Conservation (phyloP, 2,329 filamentous ascomycete species). For the Penicillium sp. region DNA sequence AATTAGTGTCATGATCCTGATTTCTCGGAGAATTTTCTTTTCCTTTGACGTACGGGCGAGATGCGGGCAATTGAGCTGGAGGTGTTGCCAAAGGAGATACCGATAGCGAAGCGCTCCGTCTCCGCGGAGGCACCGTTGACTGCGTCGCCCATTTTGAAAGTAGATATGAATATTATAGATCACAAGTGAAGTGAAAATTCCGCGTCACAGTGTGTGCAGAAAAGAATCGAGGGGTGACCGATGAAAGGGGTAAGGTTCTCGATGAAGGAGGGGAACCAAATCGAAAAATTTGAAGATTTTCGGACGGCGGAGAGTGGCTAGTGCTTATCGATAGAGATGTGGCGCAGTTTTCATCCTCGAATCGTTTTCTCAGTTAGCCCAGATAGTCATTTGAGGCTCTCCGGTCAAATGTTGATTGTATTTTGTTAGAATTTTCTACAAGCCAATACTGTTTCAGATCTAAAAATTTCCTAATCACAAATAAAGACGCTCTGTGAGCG, state of each 20-base stretch:
- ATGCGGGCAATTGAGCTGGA: slow-evolving; percentile 97
- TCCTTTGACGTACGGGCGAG: slow-evolving; percentile 55
- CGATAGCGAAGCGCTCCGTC: slow-evolving; percentile 71
- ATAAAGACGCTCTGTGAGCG: background rate
- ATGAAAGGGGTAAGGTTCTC: slow-evolving; percentile 26
- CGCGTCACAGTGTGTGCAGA: slow-evolving; percentile 25
- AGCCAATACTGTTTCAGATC: background rate
- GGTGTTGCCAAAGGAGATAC: slow-evolving; percentile 96
- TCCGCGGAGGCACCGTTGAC: slow-evolving; percentile 54
- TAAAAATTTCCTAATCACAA: background rate
- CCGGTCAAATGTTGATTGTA: too few species aligned
- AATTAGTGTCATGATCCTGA: slow-evolving; percentile 14
- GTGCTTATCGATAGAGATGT: slow-evolving; percentile 42
- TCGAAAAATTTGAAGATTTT: slow-evolving; percentile 44
- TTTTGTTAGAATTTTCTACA: background rate
- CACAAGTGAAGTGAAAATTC: slow-evolving; percentile 14
- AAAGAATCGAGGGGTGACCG: slow-evolving; percentile 23
- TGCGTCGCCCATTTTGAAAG: slow-evolving; percentile 55
- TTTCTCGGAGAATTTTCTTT: background rate
- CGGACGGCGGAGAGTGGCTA: slow-evolving; percentile 36
- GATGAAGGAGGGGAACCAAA: slow-evolving; percentile 26
- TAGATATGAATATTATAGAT: slow-evolving; percentile 18
- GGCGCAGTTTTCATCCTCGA: slow-evolving; percentile 28
- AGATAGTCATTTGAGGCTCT: background rate
- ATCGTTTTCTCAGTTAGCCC: background rate